Evolutionary conservation across 1,284 basidiomycete genomes (phyloP).

Genomic region (Acaromyces ingoldii): DNA sequence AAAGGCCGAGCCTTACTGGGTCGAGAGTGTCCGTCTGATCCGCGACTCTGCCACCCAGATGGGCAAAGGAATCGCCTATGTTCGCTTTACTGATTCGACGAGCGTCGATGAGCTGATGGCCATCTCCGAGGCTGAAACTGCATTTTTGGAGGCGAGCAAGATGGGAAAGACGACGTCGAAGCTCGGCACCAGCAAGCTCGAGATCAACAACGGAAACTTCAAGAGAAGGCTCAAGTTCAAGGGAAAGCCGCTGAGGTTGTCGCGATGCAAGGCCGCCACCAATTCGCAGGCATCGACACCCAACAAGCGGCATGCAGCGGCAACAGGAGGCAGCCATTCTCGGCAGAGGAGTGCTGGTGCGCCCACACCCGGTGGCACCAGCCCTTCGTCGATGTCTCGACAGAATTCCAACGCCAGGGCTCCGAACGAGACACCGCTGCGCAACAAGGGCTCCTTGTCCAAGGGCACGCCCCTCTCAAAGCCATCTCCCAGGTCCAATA

Average conservation of each 20-base stretch:
- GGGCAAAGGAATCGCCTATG: conserved; percentile 96
- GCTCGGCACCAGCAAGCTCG: conserved; percentile 12
- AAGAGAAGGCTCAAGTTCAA: conserved; percentile 43
- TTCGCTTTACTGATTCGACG: conserved; percentile 72
- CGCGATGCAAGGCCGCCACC: conserved; percentile 38
- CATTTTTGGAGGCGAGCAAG: conserved; percentile 24
- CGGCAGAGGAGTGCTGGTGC: conserved; percentile 27
- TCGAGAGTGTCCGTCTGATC: conserved; percentile 77
- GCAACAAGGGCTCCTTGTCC: conserved; percentile 11
- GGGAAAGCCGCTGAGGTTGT: conserved; percentile 37
- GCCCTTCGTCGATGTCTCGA: conserved; percentile 16
- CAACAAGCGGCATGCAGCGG: conserved; percentile 11
- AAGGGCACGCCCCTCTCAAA: background rate
- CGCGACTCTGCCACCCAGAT: conserved; percentile 87
- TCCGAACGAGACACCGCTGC: conserved; percentile 8
- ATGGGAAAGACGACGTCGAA: conserved; percentile 9
- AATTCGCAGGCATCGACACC: conserved; percentile 11
- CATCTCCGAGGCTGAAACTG: conserved; percentile 40
- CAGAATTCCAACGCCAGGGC: conserved; percentile 1
- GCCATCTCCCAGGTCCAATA: conserved; percentile 13
- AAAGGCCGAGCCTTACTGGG: conserved; percentile 58
- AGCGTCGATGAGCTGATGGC: conserved; percentile 47
- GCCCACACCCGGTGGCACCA: conserved; percentile 45
- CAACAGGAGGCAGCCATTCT: conserved; percentile 2
- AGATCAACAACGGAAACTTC: conserved; percentile 23